phyloP scores from a whole-genome alignment of 192 early-diverging fungal genomes.

The Umbelopsis vinacea region DNA sequence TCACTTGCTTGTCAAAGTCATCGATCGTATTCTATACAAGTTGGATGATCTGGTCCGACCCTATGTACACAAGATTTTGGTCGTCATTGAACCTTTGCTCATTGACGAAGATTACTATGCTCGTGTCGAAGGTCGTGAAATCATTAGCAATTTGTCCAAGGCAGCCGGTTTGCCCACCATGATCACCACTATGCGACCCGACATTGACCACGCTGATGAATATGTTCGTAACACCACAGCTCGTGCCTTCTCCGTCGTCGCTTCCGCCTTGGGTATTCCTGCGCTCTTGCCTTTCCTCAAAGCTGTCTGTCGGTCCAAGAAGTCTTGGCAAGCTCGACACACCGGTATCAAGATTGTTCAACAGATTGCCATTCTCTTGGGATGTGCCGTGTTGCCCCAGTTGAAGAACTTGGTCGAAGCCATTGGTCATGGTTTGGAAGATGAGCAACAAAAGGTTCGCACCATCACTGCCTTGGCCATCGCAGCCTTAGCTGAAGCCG shows the following conservation, averaged over 20 bases:
- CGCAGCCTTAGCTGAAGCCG: constrained; percentile 93
- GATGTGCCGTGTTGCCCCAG: constrained; percentile 94
- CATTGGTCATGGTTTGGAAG: constrained; percentile 88
- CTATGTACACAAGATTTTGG: constrained; percentile 98
- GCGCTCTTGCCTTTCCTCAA: constrained; percentile 93
- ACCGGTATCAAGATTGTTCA: constrained; percentile 98
- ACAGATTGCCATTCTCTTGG: constrained; percentile 94
- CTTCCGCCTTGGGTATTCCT: constrained; percentile 94
- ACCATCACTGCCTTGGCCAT: constrained; percentile 95
- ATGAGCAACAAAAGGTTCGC: constrained; percentile 96
- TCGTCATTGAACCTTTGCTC: constrained; percentile 96
- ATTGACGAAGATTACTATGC: constrained; percentile 99
- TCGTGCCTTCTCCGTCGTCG: constrained; percentile 96
- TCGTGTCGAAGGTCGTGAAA: constrained; percentile 95
- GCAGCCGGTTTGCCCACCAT: constrained; percentile 97
- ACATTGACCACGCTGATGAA: constrained; percentile 98
- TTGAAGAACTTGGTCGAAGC: constrained; percentile 90
- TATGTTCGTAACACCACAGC: constrained; percentile 98
- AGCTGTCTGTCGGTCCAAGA: constrained; percentile 93
- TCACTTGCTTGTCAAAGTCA: constrained; percentile 97
- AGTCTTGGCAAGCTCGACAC: constrained; percentile 98
- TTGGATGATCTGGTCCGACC: constrained; percentile 95
- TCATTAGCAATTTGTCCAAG: constrained; percentile 96
- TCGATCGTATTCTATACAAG: constrained; percentile 95
- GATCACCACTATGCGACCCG: constrained; percentile 99